Evolutionary conservation across 176 grass and related monocot genomes (phyloP).

Genomic region (Oryza longistaminata): DNA sequence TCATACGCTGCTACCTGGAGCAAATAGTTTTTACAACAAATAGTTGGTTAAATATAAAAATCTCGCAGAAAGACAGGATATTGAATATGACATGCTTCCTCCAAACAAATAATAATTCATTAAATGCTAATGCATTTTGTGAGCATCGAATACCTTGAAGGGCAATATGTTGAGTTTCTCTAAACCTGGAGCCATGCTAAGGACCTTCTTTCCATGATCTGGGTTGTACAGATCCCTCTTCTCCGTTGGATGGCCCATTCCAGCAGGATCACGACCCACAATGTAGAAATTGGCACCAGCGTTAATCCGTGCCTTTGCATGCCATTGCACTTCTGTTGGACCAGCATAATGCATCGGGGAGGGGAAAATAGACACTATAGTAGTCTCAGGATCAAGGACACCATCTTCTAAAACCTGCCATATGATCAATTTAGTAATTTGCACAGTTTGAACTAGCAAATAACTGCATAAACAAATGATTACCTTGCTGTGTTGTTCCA

Average conservation of each 20-base stretch:
- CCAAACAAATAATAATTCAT: background rate
- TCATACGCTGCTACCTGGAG: constrained; percentile 90
- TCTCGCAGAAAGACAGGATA: background rate
- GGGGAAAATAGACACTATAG: constrained; percentile 88
- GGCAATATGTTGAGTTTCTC: constrained; percentile 97
- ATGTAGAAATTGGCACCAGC: constrained; percentile 99
- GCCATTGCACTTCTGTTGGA: constrained; percentile 98
- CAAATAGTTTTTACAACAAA: background rate
- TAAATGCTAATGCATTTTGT: background rate
- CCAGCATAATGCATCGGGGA: constrained; percentile 98
- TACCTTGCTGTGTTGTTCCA: constrained; percentile 99
- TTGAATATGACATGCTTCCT: background rate
- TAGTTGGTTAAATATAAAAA: constrained; percentile 9
- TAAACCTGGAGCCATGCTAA: constrained; percentile 91
- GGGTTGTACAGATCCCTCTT: constrained; percentile 95
- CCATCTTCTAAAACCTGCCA: constrained; percentile 90
- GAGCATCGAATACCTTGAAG: constrained; percentile 69
- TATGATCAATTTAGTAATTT: constrained; percentile 6
- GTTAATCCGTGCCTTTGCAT: constrained; percentile 89
- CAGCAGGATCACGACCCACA: constrained; percentile 93
- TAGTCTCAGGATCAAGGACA: constrained; percentile 89
- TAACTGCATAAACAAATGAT: background rate
- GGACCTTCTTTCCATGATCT: constrained; percentile 91
- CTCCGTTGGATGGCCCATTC: constrained; percentile 92
- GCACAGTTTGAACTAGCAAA: background rate